phyloP scores from a whole-genome alignment of 2,329 filamentous ascomycete genomes.

The Claviceps fusiformis region DNA sequence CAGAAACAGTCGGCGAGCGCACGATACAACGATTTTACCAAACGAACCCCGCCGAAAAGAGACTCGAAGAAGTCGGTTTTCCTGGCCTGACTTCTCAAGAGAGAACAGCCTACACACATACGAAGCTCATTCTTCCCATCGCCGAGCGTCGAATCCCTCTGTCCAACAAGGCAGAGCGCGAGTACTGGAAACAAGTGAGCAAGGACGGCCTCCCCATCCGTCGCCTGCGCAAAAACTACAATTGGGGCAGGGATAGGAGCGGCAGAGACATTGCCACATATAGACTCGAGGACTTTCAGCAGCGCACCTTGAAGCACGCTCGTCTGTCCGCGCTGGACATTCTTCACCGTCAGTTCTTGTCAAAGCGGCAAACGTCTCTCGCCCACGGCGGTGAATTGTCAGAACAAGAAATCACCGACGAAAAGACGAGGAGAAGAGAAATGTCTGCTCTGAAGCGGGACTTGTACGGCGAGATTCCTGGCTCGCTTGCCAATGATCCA shows the following conservation, averaged over 20 bases:
- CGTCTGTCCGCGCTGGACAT: slow-evolving; percentile 29
- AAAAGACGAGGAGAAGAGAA: slow-evolving; percentile 32
- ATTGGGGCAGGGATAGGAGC: slow-evolving; percentile 38
- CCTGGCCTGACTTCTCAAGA: slow-evolving; percentile 33
- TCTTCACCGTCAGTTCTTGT: slow-evolving; percentile 30
- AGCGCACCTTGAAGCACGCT: slow-evolving; percentile 26
- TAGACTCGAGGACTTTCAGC: slow-evolving; percentile 30
- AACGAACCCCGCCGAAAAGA: slow-evolving; percentile 35
- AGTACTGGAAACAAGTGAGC: slow-evolving; percentile 43
- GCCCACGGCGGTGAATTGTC: slow-evolving; percentile 15
- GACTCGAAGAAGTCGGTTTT: slow-evolving; percentile 30
- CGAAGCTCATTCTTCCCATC: slow-evolving; percentile 30
- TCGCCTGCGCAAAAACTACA: slow-evolving; percentile 23
- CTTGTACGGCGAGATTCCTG: slow-evolving; percentile 36
- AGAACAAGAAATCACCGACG: slow-evolving; percentile 29
- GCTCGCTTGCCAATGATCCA: slow-evolving; percentile 44
- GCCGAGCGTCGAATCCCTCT: slow-evolving; percentile 21
- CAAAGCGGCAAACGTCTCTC: slow-evolving; percentile 20
- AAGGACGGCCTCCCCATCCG: slow-evolving; percentile 38
- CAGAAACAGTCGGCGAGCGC: slow-evolving; percentile 35
- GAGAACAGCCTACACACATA: slow-evolving; percentile 33
- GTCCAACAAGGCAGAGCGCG: slow-evolving; percentile 36
- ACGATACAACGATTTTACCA: slow-evolving; percentile 33
- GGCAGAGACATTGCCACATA: slow-evolving; percentile 37
- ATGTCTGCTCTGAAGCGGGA: slow-evolving; percentile 39